phyloP scores from a whole-genome alignment of 1,139 yeast genomes.

The Sugiyamaella paludigena region DNA sequence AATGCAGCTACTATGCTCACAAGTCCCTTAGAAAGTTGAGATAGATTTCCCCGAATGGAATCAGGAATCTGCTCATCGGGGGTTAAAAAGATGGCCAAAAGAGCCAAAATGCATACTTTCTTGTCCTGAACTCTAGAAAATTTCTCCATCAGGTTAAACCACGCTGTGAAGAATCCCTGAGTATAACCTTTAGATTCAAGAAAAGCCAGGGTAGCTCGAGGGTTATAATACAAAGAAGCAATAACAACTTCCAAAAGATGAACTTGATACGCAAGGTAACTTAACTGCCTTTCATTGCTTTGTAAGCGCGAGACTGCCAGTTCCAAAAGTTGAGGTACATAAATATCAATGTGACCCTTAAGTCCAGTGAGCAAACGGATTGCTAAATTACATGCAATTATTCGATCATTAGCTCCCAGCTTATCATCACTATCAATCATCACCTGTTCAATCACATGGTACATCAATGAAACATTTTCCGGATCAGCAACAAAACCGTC shows the following conservation, averaged over 20 bases:
- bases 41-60: constrained; percentile 32
- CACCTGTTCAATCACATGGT: constrained; percentile 39
- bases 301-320: constrained; percentile 32
- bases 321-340: constrained; percentile 44
- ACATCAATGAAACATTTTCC: constrained; percentile 30
- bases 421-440: constrained; percentile 41
- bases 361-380: constrained; percentile 55
- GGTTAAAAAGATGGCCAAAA: constrained; percentile 48
- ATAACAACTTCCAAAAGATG: constrained; percentile 64
- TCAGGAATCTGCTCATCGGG: constrained; percentile 42
- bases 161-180: constrained; percentile 55
- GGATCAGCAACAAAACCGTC: constrained; percentile 44
- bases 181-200: constrained; percentile 50
- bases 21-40: constrained; percentile 49
- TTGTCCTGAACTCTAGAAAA: constrained; percentile 78
- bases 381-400: constrained; percentile 52
- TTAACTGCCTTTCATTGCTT: constrained; percentile 28
- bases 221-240: constrained; percentile 62
- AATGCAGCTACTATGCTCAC: constrained; percentile 53
- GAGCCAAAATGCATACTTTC: constrained; percentile 68
- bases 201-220: constrained; percentile 52
- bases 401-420: constrained; percentile 51
- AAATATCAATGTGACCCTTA: constrained; percentile 40
- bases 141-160: constrained; percentile 61
- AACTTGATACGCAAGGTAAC: constrained; percentile 49